phyloP scores from a whole-genome alignment of 192 early-diverging fungal species.

The Diversispora eburnea region DNA sequence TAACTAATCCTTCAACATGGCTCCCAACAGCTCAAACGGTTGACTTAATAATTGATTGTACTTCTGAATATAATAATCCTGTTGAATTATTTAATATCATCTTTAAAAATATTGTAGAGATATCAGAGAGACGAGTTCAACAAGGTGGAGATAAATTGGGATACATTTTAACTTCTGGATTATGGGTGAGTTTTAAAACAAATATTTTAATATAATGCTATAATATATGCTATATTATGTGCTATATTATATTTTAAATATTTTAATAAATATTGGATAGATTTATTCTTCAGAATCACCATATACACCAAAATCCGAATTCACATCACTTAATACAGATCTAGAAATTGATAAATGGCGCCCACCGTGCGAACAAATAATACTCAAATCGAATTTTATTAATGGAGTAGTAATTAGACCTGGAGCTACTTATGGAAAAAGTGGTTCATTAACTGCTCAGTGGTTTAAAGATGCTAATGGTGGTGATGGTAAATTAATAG shows the following conservation, averaged over 20 bases:
- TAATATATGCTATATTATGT: too few species aligned
- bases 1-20: slow-evolving; percentile 22
- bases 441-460: slow-evolving; percentile 22
- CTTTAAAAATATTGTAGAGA: slow-evolving; percentile 22
- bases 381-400: slow-evolving; percentile 20
- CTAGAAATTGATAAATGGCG: slow-evolving; percentile 34
- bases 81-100: slow-evolving; percentile 24
- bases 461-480: slow-evolving; percentile 19
- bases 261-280: not conserved
- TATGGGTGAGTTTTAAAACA: slow-evolving; percentile 28
- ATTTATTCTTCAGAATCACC: not conserved
- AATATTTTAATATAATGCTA: not conserved
- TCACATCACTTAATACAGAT: not conserved
- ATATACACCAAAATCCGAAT: not conserved
- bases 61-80: slow-evolving; percentile 14
- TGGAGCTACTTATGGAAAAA: slow-evolving; percentile 22
- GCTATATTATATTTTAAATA: not conserved
- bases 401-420: slow-evolving; percentile 30
- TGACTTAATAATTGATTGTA: slow-evolving; percentile 35
- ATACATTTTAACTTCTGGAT: slow-evolving; percentile 38
- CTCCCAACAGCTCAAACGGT: slow-evolving; percentile 20
- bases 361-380: slow-evolving; percentile 29
- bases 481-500: not conserved
- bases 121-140: slow-evolving; percentile 31
- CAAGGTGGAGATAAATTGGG: slow-evolving; percentile 18